Evolutionary conservation across 1,139 yeast species (phyloP), one percentile per base, ranked within the genome.

Genomic region (Candida dubliniensis): DNA sequence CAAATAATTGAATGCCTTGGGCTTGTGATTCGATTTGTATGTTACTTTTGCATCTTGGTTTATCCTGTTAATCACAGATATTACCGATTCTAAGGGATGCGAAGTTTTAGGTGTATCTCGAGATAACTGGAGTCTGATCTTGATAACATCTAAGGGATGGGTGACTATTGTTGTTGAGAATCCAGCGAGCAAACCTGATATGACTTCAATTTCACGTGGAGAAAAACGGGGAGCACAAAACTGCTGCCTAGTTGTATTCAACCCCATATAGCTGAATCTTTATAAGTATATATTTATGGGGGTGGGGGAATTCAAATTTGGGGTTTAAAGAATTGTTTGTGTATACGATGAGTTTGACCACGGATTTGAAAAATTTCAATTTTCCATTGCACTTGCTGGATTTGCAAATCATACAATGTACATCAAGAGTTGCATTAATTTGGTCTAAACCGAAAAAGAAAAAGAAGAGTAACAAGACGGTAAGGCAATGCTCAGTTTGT

Each of bases 61-160:
- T 12, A 67, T 56, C 11, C 57, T 53, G 7, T 51, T 24, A 3
- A 64, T 57, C 8, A 65, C 58, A 10, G 40, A 7, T 3, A 42
- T n/a, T 12, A 50, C 15, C 3, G 55, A 41, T 9, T 34, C 23
- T 13, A 52, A 55, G 8, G 51, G 56, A 18, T 37, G 25, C 7
- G 31, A 24, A 10, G 30, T 14, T 31, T 25, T n/a, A 5, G 23
- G 23, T 18, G 23, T 18, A 11, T 35, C 37, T n/a, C 36, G 39
- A 3, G 65, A 43, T 36, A 79, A 61, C 52, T 93, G 99, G 36
- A 93, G 69, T 46, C 97, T 71, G 11, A 90, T 76, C 63, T 93
- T 93, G 53, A 91, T 67, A 45, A 93, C 72, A 61, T 93, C 99
- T 34, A 93, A 67, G 1, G 99, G 99, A 61, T 93, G 99, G 38